Evolutionary conservation across 1,284 basidiomycete genomes (phyloP).

Genomic region (Sporisorium iseilematis-ciliati): DNA sequence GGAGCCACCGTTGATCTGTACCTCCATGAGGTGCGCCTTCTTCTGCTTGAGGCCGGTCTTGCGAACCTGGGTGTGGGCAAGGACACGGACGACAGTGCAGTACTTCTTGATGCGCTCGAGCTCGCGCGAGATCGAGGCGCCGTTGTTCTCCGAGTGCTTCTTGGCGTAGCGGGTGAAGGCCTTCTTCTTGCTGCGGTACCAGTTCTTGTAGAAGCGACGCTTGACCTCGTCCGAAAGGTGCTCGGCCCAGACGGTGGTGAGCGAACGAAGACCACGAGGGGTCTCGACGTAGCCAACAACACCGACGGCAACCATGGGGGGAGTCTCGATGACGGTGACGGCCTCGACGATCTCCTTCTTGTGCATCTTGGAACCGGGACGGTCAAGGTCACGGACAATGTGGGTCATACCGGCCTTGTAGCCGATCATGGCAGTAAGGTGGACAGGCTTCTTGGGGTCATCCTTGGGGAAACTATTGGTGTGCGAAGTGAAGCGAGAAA

Average conservation of each 20-base stretch:
- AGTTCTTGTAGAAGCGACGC: conserved; percentile 99
- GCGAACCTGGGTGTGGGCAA: conserved; percentile 93
- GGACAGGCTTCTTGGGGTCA: conserved; percentile 99
- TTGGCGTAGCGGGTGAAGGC: conserved; percentile 98
- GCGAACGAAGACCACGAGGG: conserved; percentile 93
- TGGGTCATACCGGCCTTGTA: conserved; percentile 99
- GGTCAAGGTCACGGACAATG: conserved; percentile 98
- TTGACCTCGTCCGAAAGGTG: conserved; percentile 86
- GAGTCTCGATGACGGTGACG: conserved; percentile 95
- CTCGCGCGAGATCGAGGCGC: conserved; percentile 92
- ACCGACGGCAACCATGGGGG: conserved; percentile 96
- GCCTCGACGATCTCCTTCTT: conserved; percentile 95
- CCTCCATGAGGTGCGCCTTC: conserved; percentile 99
- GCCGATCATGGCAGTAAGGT: conserved; percentile 97
- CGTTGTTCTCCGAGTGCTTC: conserved; percentile 96
- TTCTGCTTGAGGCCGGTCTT: conserved; percentile 98
- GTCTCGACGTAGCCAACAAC: conserved; percentile 99
- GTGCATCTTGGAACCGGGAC: conserved; percentile 81
- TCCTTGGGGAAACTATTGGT: conserved; percentile 76
- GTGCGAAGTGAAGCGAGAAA: neutral
- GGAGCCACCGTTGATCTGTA: conserved; percentile 98
- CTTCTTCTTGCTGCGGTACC: conserved; percentile 99
- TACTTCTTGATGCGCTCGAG: conserved; percentile 99
- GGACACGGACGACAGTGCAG: conserved; percentile 99
- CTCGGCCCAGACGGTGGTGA: conserved; percentile 79